A percentile compares a stretch with the other conserved stretches of the same genome.
Conservation (phyloP, 176 grass and related monocot genomes). For the Carex scoparia region DNA sequence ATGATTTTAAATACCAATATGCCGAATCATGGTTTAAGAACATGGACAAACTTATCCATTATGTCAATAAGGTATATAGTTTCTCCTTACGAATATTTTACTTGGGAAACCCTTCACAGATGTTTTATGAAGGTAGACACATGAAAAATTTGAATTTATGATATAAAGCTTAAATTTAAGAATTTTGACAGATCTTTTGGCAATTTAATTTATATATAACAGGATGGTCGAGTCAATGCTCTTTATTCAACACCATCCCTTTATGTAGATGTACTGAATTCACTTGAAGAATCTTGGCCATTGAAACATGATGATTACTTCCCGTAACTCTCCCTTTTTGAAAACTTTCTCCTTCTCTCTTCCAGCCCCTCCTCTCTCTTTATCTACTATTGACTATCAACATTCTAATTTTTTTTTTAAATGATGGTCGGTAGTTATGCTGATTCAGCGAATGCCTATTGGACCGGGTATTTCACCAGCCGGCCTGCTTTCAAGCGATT, state of each 20-base stretch:
- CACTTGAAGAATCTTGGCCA: slow-evolving; percentile 80
- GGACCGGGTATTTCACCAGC: slow-evolving; percentile 94
- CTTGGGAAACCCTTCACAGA: background rate
- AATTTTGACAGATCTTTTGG: background rate
- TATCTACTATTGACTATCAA: background rate
- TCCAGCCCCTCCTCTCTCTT: background rate
- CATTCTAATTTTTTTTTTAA: background rate
- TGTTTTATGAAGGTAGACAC: background rate
- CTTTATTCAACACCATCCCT: slow-evolving; percentile 91
- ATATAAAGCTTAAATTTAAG: background rate
- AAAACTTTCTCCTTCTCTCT: background rate
- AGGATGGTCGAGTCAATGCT: slow-evolving; percentile 84
- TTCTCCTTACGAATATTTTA: background rate
- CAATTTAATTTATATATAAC: slow-evolving; percentile 14
- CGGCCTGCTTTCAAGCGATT: slow-evolving; percentile 75
- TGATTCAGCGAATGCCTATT: slow-evolving; percentile 80
- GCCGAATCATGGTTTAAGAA: slow-evolving; percentile 92
- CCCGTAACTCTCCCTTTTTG: slow-evolving; percentile 33
- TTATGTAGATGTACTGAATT: slow-evolving; percentile 85
- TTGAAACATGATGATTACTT: slow-evolving; percentile 92
- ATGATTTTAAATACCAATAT: slow-evolving; percentile 94
- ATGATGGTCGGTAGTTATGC: slow-evolving; percentile 56
- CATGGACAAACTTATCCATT: slow-evolving; percentile 90
- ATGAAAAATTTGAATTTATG: background rate
- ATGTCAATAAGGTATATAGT: slow-evolving; percentile 75